Percentiles rank a stretch among this genome's conserved stretches.
Evolutionary conservation across 1,284 basidiomycete species (phyloP).

Genomic region (Fereydounia khargensis): DNA sequence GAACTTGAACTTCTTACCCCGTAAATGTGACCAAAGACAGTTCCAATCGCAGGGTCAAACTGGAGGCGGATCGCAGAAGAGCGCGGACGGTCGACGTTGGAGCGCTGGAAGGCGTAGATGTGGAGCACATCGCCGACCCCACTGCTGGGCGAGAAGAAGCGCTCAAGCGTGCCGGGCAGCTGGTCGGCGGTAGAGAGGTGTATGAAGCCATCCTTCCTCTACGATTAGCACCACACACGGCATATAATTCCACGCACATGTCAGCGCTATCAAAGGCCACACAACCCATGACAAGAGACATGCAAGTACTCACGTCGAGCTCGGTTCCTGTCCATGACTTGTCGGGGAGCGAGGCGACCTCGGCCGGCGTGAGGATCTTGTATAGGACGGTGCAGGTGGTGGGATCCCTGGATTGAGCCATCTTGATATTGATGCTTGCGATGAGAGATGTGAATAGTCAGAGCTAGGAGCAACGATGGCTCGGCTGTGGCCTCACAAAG

Average conservation of each 20-base stretch:
- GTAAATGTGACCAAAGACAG: constrained; percentile 40
- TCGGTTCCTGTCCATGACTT: constrained; percentile 37
- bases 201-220: constrained; percentile 47
- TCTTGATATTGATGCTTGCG: not conserved
- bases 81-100: constrained; percentile 18
- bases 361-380: constrained; percentile 46
- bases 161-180: constrained; percentile 32
- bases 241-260: not conserved
- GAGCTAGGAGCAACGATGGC: not conserved
- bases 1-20: too few species aligned
- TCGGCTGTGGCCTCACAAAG: not conserved
- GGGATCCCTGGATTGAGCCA: constrained; percentile 39
- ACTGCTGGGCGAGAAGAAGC: constrained; percentile 32
- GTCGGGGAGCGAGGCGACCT: constrained; percentile 22
- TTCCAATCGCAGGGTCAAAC: constrained; percentile 34
- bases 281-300: too few species aligned
- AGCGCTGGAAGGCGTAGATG: constrained; percentile 26
- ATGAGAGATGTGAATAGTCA: not conserved
- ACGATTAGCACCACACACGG: too few species aligned
- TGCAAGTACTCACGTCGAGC: constrained; percentile 43
- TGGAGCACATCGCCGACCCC: constrained; percentile 31
- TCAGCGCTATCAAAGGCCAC: not conserved
- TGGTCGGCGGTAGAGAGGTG: constrained; percentile 45
- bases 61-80: constrained; percentile 23
- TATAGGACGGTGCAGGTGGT: constrained; percentile 38